phyloP scores from a whole-genome alignment of 225 moss, liverwort and hornwort genomes.

The Takakia lepidozioides region DNA sequence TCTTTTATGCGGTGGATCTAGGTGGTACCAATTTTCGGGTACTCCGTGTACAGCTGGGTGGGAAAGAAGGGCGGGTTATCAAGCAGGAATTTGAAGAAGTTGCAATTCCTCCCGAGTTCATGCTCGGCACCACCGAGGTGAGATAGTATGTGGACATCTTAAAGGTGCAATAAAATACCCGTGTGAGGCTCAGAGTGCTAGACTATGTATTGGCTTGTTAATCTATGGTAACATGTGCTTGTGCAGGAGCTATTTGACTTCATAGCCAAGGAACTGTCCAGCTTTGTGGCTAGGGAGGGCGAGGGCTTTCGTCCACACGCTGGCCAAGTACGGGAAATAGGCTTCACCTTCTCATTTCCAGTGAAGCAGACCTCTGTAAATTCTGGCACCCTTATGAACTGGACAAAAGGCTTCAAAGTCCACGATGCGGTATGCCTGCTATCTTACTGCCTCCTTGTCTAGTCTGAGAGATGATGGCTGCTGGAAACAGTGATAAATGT shows the following conservation, averaged over 20 bases:
- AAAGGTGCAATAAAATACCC: too few relatives aligned
- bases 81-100: conserved; percentile 60
- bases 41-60: conserved; percentile 64
- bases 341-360: conserved; percentile 82
- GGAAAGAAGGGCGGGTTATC: conserved; percentile 41
- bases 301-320: conserved; percentile 28
- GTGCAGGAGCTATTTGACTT: conserved; percentile 68
- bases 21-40: conserved; percentile 87
- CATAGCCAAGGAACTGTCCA: conserved; percentile 56
- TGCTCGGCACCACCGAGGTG: conserved; percentile 59
- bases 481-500: too few relatives aligned
- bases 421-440: conserved; percentile 37
- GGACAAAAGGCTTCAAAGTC: conserved; percentile 85
- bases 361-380: conserved; percentile 61
- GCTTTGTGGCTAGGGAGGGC: conserved; percentile 49
- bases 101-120: conserved; percentile 34
- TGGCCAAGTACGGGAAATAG: conserved; percentile 51
- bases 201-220: too few relatives aligned
- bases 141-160: too few relatives aligned
- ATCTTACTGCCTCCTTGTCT: too few relatives aligned
- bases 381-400: conserved; percentile 54
- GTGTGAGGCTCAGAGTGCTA: too few relatives aligned
- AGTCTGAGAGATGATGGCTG: too few relatives aligned
- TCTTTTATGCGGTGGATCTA: conserved; percentile 72
- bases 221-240: too few relatives aligned